Base-by-base conservation (phyloP, 208 protist species). In the Leishmania turanica region DNA sequence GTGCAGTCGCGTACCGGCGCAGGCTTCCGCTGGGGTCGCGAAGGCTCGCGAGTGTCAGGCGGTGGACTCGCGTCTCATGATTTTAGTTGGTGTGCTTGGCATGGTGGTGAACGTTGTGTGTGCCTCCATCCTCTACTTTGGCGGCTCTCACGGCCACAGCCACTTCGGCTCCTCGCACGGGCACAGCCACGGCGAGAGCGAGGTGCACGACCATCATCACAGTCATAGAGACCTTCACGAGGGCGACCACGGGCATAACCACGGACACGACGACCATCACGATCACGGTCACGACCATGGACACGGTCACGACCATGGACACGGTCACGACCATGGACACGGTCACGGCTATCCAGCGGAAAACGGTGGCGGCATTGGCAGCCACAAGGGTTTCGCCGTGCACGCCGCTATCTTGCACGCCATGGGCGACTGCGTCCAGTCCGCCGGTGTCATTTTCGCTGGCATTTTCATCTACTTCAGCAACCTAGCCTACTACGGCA, bases 391-490 rank as follows among this genome's bases (percentile, higher is more conserved):
- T 17, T 91, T 92, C 47, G 90, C 92, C 42, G 89, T 98, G 42
- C 87, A 95, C 64, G 89, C 96, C 0, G 95, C 96, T 21, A 90
- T 97, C 37, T 90, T 98, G 51, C 96, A 98, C 80, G 95, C 94
- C 2, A 82, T 98, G 13, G 95, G 95, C n/a, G 96, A 98, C 79
- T 97, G 92, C 79, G 88, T 98, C 0, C 96, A 98, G 90, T 94
- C 89, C 53, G 49, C 96, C 65, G 96, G 96, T 51, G 96, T 98
- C 51, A 97, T 98, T 42, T 40, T 97, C 27, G 95, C 96, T 2
- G 92, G 91, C 42, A 75, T 79, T 31, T 89, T 96, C 74, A 98
- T 98, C 74, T 98, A 95, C 86, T 68, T 90, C 24, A 86, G 80
- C 8, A 96, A 96, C 83, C 40, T 68, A 17, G 75, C 54, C 56